A percentile compares a stretch with the other conserved stretches of the same genome.
phyloP scores from a whole-genome alignment of 2,329 filamentous ascomycete genomes.

The Cladorrhinum sp. region DNA sequence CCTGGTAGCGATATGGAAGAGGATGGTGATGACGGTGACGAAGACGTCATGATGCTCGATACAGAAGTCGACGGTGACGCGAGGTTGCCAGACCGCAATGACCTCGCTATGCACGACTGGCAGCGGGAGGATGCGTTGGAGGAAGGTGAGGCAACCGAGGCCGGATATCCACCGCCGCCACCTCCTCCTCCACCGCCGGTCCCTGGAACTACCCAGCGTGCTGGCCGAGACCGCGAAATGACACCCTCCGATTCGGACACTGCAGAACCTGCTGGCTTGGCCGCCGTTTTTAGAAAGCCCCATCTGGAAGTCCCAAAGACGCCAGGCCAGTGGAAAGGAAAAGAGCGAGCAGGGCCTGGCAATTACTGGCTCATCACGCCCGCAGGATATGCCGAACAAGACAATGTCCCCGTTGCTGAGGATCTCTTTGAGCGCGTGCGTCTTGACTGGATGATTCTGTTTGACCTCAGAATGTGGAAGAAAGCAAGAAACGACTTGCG shows the following conservation, averaged over 20 bases:
- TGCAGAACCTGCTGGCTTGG: slow-evolving; percentile 62
- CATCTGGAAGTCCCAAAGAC: slow-evolving; percentile 79
- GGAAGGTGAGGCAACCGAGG: slow-evolving; percentile 72
- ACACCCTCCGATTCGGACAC: slow-evolving; percentile 73
- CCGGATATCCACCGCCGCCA: slow-evolving; percentile 68
- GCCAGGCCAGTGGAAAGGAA: slow-evolving; percentile 49
- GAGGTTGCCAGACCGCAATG: slow-evolving; percentile 19
- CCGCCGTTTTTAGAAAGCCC: slow-evolving; percentile 59
- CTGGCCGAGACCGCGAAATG: slow-evolving; percentile 55
- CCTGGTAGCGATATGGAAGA: slow-evolving; percentile 31
- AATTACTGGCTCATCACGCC: slow-evolving; percentile 87
- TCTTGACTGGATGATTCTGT: slow-evolving; percentile 90
- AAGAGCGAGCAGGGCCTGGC: slow-evolving; percentile 54
- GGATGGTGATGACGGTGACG: slow-evolving; percentile 44
- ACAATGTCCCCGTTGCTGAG: slow-evolving; percentile 69
- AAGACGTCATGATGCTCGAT: slow-evolving; percentile 59
- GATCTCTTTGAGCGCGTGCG: slow-evolving; percentile 86
- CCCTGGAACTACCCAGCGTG: slow-evolving; percentile 37
- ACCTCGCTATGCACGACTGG: slow-evolving; percentile 49
- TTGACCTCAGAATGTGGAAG: slow-evolving; percentile 96
- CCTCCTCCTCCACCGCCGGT: slow-evolving; percentile 49
- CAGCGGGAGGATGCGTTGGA: slow-evolving; percentile 65
- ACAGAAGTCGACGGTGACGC: slow-evolving; percentile 40
- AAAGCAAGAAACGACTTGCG: slow-evolving; percentile 86
- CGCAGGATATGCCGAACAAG: slow-evolving; percentile 60